Percentiles rank a stretch among this genome's conserved stretches.
Conservation (phyloP, 192 early-diverging fungal species). For the Coemansia sp. region DNA sequence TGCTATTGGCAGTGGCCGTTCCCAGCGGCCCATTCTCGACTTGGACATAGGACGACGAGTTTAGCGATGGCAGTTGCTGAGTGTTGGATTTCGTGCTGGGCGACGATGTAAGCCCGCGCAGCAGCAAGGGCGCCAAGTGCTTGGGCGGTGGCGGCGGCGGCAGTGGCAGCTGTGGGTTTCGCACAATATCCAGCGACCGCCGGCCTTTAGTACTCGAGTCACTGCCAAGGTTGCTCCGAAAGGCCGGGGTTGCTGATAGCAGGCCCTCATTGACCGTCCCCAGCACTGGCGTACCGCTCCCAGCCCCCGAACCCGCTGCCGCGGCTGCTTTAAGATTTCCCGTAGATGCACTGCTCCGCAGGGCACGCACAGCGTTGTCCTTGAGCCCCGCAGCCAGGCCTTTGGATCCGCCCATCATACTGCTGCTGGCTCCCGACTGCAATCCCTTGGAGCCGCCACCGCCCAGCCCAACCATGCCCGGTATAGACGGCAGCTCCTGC, state of each 20-base stretch:
- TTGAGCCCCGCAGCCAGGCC: conserved; percentile 45
- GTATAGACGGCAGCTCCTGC: too few species aligned
- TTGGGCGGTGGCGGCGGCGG: conserved; percentile 12
- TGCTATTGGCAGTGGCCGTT: conserved; percentile 4
- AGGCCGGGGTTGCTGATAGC: neutral
- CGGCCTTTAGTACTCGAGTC: conserved; percentile 14
- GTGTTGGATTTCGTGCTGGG: neutral
- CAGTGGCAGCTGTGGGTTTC: conserved; percentile 15
- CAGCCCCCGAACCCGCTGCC: conserved; percentile 1
- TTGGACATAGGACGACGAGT: conserved; percentile 33
- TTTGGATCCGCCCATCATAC: conserved; percentile 12
- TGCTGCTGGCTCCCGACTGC: too few species aligned
- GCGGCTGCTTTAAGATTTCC: conserved; percentile 31
- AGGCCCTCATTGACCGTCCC: conserved; percentile 14
- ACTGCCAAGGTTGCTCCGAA: neutral
- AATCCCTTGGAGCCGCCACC: too few species aligned
- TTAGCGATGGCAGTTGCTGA: conserved; percentile 8
- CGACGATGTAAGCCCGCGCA: conserved; percentile 13
- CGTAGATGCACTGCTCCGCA: conserved; percentile 45
- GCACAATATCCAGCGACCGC: conserved; percentile 28
- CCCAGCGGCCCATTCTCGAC: conserved; percentile 2
- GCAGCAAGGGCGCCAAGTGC: conserved; percentile 8
- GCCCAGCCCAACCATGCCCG: too few species aligned
- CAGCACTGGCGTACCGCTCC: conserved; percentile 4
- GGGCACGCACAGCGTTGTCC: conserved; percentile 38